Percentiles rank a stretch among this genome's conserved stretches.
These are phyloP conservation scores for Coprinopsis cinerea DNA, from an alignment of 768 basidiomycete species.

Conservation along the genomic window DNA sequence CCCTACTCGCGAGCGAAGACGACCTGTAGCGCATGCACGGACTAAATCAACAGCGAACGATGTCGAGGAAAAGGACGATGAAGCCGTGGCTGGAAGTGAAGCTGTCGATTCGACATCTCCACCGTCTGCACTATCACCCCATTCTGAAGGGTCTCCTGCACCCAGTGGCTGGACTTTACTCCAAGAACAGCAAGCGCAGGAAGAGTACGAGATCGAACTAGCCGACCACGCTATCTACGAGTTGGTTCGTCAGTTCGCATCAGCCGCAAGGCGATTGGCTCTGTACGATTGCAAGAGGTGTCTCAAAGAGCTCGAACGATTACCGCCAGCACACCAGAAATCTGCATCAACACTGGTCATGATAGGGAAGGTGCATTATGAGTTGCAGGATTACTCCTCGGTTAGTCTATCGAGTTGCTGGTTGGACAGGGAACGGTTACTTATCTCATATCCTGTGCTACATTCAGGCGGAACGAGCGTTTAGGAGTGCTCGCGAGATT, in stretches of 20 bases:
- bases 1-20: constrained; percentile 50
- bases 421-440: constrained; percentile 14
- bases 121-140: constrained; percentile 54
- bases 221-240: constrained; percentile 84
- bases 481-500: constrained; percentile 69
- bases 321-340: constrained; percentile 69
- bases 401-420: constrained; percentile 44
- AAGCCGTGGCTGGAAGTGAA: constrained; percentile 39
- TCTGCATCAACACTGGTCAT: constrained; percentile 77
- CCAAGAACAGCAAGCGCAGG: constrained; percentile 68
- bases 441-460: constrained; percentile 20
- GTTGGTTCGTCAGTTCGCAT: constrained; percentile 75
- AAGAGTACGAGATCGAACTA: constrained; percentile 61
- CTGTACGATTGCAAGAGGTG: constrained; percentile 73
- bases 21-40: constrained; percentile 46
- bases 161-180: constrained; percentile 57
- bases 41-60: constrained; percentile 65
- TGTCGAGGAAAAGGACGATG: constrained; percentile 73
- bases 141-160: constrained; percentile 58
- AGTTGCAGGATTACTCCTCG: constrained; percentile 80
- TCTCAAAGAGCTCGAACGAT: constrained; percentile 66
- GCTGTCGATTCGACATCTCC: constrained; percentile 57
- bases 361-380: constrained; percentile 85
- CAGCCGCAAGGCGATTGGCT: constrained; percentile 68
- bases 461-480: constrained; percentile 81